Base-by-base conservation (phyloP, 2,329 filamentous ascomycete species). In the Colletotrichum lini region DNA sequence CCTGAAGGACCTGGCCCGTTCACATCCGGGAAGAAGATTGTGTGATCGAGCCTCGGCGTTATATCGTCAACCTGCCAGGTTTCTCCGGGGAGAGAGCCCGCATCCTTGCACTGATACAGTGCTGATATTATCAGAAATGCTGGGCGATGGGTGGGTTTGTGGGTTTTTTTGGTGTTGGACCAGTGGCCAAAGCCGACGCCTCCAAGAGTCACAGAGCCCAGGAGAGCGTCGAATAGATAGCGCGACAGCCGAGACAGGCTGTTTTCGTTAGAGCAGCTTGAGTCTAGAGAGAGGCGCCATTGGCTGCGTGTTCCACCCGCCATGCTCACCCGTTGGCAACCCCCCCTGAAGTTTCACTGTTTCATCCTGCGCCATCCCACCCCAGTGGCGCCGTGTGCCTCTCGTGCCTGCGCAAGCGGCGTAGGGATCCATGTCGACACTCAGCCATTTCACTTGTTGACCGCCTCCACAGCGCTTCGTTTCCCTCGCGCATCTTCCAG, bases 401-500 rank as follows among this genome's bases (percentile, higher is more conserved):
- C 60, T 53, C 67, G 67, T 74, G 63, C 72, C 72, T 74, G 72
- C 72, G 72, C 72, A 73, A 74, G 72, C 53, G 38, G 68, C 16
- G n/a, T 52, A 40, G 38, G 68, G 38, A 68, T 68, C 68, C 69
- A 53, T 23, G 67, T 47, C 26, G 35, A 42, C 45, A 21, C 42
- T 50, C 50, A 50, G 53, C 61, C 38, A 69, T 49, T 18, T 53
- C 42, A 54, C 67, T 57, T n/a, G 26, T 35, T 35, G 42, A 38
- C n/a, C 56, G 35, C 42, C 53, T 67, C 66, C 44, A 69, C 21
- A 26, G 45, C 53, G 57, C 44, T 54, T 49, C 57, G 35, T 60
- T 66, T 50, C 49, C 63, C 67, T 67, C 50, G 63, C 57, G 57
- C 67, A 67, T 67, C 67, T 53, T 40, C 57, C 63, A 70, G 64